Evolutionary conservation across 345 rosid species (phyloP).

Genomic region (Litchi chinensis): DNA sequence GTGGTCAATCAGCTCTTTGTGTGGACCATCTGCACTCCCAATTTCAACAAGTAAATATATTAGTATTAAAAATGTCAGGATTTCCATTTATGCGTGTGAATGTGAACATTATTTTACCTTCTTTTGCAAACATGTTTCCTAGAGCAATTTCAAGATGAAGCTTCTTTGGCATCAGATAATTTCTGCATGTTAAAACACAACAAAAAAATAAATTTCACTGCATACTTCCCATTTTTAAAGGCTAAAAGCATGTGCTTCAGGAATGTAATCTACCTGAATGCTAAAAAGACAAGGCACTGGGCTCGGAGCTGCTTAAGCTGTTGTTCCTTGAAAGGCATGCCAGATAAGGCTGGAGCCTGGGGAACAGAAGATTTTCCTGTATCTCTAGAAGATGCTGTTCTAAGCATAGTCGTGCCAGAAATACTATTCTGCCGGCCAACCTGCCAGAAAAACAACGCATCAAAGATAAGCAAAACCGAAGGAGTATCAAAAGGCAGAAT

Average conservation of each 20-base stretch:
- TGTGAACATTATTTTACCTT: conserved; percentile 48
- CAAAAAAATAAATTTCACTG: background rate
- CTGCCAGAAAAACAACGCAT: conserved; percentile 29
- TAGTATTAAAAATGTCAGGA: background rate
- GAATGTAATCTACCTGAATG: conserved; percentile 61
- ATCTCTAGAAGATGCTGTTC: conserved; percentile 56
- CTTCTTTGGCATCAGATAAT: conserved; percentile 75
- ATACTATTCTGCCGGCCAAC: conserved; percentile 50
- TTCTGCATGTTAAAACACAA: conserved; percentile 44
- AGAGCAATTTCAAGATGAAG: conserved; percentile 88
- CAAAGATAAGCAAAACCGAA: background rate
- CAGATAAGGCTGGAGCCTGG: conserved; percentile 42
- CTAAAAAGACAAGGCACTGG: conserved; percentile 90
- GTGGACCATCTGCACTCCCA: conserved; percentile 53
- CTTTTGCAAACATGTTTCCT: conserved; percentile 69
- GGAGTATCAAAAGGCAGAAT: conserved; percentile 1
- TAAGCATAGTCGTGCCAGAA: conserved; percentile 48
- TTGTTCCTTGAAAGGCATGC: conserved; percentile 82
- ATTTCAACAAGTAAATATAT: conserved; percentile 16
- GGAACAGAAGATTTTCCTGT: conserved; percentile 65
- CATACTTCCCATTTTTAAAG: conserved; percentile 5
- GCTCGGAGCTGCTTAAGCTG: conserved; percentile 95
- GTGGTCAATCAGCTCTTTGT: conserved; percentile 53
- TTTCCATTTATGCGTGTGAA: background rate
- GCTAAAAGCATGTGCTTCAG: conserved; percentile 21